Conservation (phyloP, 2,329 filamentous ascomycete genomes). For the Onygena corvina region DNA sequence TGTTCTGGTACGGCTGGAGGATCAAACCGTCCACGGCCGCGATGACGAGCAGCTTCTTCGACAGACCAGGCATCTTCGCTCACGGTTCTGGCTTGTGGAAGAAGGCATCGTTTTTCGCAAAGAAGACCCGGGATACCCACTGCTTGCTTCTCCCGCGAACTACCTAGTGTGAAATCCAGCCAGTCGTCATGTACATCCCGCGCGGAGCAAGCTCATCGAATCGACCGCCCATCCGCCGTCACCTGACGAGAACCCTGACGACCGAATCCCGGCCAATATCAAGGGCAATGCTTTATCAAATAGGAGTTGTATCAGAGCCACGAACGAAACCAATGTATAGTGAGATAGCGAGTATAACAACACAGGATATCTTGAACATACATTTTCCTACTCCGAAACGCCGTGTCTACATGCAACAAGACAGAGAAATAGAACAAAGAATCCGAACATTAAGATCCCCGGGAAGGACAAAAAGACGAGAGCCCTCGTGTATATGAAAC, state of each 20-base stretch:
- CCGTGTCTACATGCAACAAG: constrained; percentile 7
- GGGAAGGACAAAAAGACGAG: neutral
- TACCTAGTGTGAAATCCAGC: too few relatives aligned
- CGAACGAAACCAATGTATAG: too few relatives aligned
- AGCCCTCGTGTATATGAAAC: constrained; percentile 3
- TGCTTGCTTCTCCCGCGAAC: too few relatives aligned
- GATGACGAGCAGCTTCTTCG: constrained; percentile 68
- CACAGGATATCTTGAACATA: neutral
- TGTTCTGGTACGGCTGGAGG: constrained; percentile 56
- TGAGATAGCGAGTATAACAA: neutral
- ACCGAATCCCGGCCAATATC: constrained; percentile 4
- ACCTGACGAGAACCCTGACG: neutral
- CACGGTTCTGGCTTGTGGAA: neutral
- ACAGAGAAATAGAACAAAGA: neutral
- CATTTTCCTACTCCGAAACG: constrained; percentile 4
- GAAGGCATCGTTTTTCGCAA: neutral
- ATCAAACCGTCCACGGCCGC: constrained; percentile 73
- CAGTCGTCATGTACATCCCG: constrained; percentile 10
- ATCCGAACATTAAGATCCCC: neutral
- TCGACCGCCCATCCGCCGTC: neutral
- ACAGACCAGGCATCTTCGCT: constrained; percentile 56
- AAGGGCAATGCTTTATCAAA: too few relatives aligned
- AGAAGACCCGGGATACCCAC: neutral
- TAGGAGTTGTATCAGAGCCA: too few relatives aligned
- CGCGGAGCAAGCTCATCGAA: constrained; percentile 2